Conservation (phyloP, 768 basidiomycete species). For the Chalciporus sphaerocephalus region DNA sequence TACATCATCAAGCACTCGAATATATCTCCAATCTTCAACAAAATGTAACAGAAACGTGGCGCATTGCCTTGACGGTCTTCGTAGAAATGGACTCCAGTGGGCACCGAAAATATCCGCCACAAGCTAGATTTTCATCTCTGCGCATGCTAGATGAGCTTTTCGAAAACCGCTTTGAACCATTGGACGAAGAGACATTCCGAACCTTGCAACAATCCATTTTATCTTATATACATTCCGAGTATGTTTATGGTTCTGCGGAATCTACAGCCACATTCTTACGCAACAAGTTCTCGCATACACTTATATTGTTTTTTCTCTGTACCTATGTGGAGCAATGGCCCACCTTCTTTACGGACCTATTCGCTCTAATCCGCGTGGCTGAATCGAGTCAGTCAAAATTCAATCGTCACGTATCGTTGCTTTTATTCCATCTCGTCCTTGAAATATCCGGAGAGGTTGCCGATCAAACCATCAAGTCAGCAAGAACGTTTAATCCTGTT, state of each 20-base stretch:
- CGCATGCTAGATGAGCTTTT: conserved; percentile 79
- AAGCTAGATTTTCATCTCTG: conserved; percentile 77
- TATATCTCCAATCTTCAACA: conserved; percentile 76
- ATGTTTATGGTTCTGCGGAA: conserved; percentile 81
- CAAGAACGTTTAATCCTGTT: conserved; percentile 62
- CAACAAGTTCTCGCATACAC: conserved; percentile 92
- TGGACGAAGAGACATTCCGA: conserved; percentile 67
- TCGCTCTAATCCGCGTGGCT: conserved; percentile 64
- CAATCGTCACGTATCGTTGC: conserved; percentile 80
- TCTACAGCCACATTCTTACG: conserved; percentile 75
- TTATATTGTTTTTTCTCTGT: conserved; percentile 84
- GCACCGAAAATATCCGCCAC: conserved; percentile 60
- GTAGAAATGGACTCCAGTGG: conserved; percentile 58
- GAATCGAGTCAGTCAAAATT: conserved; percentile 55
- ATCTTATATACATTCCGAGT: conserved; percentile 84
- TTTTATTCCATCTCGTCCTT: conserved; percentile 87
- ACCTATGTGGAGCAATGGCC: conserved; percentile 86
- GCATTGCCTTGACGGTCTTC: conserved; percentile 73
- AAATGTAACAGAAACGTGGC: conserved; percentile 74
- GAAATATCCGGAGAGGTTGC: conserved; percentile 98
- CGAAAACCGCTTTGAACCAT: conserved; percentile 66
- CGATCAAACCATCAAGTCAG: conserved; percentile 89
- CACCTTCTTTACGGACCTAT: conserved; percentile 74
- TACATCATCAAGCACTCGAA: conserved; percentile 84
- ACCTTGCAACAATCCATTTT: conserved; percentile 73